These are phyloP conservation scores for Plectranthus barbatus DNA, from an alignment of 257 asterid species.

Conservation along the genomic window DNA sequence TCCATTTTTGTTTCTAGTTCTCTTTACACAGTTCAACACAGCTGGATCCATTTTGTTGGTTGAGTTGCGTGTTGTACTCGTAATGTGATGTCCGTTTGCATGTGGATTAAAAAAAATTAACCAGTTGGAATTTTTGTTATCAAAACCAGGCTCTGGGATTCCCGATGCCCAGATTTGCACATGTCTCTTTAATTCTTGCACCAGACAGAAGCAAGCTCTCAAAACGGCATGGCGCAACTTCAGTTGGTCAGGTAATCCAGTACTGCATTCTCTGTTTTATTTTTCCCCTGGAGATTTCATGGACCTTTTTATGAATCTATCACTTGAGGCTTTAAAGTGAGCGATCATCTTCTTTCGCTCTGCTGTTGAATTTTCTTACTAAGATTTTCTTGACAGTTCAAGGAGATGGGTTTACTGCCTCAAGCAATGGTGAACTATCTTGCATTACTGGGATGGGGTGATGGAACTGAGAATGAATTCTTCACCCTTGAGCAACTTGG, in stretches of 20 bases:
- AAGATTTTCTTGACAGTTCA: conserved; percentile 49
- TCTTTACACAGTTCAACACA: conserved; percentile 7
- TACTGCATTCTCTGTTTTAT: conserved; percentile 3
- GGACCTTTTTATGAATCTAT: background rate
- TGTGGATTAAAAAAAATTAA: conserved; percentile 27
- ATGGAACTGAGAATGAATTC: conserved; percentile 91
- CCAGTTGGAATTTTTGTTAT: conserved; percentile 5
- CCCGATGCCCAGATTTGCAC: conserved; percentile 88
- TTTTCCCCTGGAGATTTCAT: conserved; percentile 8
- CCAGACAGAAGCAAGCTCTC: conserved; percentile 96
- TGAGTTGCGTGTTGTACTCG: conserved; percentile 9
- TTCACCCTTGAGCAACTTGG: conserved; percentile 81
- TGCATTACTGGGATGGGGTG: conserved; percentile 97
- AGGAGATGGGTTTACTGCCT: conserved; percentile 88
- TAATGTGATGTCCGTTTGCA: conserved; percentile 5
- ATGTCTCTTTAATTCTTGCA: conserved; percentile 90
- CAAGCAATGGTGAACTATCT: conserved; percentile 90
- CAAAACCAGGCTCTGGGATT: conserved; percentile 68
- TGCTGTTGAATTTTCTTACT: conserved; percentile 5
- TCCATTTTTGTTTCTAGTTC: background rate
- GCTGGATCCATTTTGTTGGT: conserved; percentile 9
- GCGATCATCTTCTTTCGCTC: background rate
- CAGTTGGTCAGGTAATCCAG: conserved; percentile 84
- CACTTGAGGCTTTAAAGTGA: background rate
- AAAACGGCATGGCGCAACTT: conserved; percentile 96